A percentile compares a stretch with the other conserved stretches of the same genome.
Conservation (phyloP, 768 basidiomycete genomes). For the Russula foetens region DNA sequence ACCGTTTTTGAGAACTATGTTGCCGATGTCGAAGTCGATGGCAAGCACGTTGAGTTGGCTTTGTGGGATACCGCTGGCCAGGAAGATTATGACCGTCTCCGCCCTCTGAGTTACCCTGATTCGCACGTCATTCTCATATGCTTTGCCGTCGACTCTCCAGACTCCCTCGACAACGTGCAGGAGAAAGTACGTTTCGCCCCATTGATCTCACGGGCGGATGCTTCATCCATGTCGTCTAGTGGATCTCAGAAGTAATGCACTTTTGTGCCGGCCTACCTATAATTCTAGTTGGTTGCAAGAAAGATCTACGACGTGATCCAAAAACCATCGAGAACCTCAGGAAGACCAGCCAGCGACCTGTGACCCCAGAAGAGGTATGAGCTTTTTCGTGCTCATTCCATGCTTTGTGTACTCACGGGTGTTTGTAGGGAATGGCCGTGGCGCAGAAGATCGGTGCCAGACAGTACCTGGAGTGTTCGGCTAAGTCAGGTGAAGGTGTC, state of each 20-base stretch:
- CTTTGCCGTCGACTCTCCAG: slow-evolving; percentile 96
- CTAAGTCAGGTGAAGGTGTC: slow-evolving; percentile 93
- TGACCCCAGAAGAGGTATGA: slow-evolving; percentile 84
- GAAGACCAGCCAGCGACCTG: slow-evolving; percentile 91
- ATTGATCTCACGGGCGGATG: neutral
- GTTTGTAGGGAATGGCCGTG: slow-evolving; percentile 80
- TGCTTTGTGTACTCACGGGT: neutral
- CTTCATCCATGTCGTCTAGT: slow-evolving; percentile 39
- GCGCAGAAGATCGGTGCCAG: slow-evolving; percentile 95
- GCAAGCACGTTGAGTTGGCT: slow-evolving; percentile 96
- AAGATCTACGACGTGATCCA: slow-evolving; percentile 90
- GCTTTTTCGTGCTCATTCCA: neutral
- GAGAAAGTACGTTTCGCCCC: slow-evolving; percentile 71
- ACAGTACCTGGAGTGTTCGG: slow-evolving; percentile 96
- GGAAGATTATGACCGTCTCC: slow-evolving; percentile 97
- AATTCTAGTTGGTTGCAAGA: slow-evolving; percentile 98
- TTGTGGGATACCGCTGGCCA: slow-evolving; percentile 99
- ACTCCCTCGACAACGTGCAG: slow-evolving; percentile 98
- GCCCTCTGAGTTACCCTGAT: slow-evolving; percentile 96
- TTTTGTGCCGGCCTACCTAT: slow-evolving; percentile 92
- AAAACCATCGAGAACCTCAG: slow-evolving; percentile 91
- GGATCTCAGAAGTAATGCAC: slow-evolving; percentile 98
- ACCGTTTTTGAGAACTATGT: slow-evolving; percentile 99
- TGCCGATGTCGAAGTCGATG: slow-evolving; percentile 97
- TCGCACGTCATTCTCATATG: slow-evolving; percentile 99